Base-by-base conservation (phyloP, 2,329 filamentous ascomycete species). In the Chaetoscypha palmicola region DNA sequence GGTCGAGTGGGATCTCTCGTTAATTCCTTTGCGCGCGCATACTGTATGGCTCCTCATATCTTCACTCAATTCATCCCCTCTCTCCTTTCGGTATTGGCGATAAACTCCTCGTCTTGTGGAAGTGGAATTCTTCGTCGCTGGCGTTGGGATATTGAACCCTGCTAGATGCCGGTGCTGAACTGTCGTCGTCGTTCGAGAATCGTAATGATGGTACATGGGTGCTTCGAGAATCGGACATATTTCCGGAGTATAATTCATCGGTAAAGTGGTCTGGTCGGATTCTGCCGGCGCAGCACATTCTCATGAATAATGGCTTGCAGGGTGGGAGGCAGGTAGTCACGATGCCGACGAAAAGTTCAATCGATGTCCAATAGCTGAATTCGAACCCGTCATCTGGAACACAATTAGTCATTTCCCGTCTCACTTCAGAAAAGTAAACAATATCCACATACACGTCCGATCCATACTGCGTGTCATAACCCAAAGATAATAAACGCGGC, bases 301-400 rank as follows among this genome's bases (percentile, higher is more conserved):
- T 43, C 8, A 30, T 21, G 4, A 43, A 23, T 12, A 36, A 20
- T 16, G 40, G 40, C n/a, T 35, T 37, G 22, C 40, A 43, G 14
- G 40, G 32, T 36, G 40, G 40, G 12, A 43, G 23, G 21, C 32
- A 43, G 3, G 40, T 43, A 8, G 33, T 36, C 17, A 36, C 16
- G 8, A 43, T 21, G 19, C 32, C 40, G 11, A 43, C 23, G 16
- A 26, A 43, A 5, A 43, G 33, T 22, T 43, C 40, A 33, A 43
- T 43, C 7, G 22, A 17, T n/a, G 40, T 36, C 40, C 40, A 43
- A 19, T 36, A 28, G 23, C 32, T 36, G 17, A 36, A 43, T n/a
- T 43, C 32, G 23, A 43, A 37, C 4, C 40, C 40, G 11, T 43
- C 40, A 30, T 43, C 40, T 43, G 19, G 5, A 21, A 20, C 7